Conservation (phyloP, 768 basidiomycete genomes). For the Lactarius psammicola region DNA sequence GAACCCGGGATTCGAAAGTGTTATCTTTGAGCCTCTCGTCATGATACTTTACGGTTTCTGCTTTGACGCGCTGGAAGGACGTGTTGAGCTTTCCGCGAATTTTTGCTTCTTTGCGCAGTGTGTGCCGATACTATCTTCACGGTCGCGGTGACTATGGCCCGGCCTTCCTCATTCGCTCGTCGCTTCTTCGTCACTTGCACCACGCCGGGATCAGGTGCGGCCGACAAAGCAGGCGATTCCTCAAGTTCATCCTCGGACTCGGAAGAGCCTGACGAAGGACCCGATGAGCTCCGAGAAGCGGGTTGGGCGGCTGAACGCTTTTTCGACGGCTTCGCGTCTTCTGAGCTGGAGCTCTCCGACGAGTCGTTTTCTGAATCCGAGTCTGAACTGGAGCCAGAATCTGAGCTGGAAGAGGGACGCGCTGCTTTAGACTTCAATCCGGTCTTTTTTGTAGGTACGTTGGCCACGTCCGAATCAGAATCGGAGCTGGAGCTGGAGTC, state of each 20-base stretch:
- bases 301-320: slow-evolving; percentile 12
- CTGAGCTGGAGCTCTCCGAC: slow-evolving; percentile 13
- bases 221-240: slow-evolving; percentile 2
- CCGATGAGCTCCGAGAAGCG: slow-evolving; percentile 16
- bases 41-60: slow-evolving; percentile 50
- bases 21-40: slow-evolving; percentile 63
- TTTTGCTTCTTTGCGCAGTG: slow-evolving; percentile 36
- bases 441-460: slow-evolving; percentile 5
- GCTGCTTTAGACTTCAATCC: slow-evolving; percentile 14
- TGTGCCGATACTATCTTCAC: slow-evolving; percentile 11
- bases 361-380: slow-evolving; percentile 32
- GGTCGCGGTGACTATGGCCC: slow-evolving; percentile 16
- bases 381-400: slow-evolving; percentile 33
- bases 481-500: slow-evolving; percentile 22
- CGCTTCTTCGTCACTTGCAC: slow-evolving; percentile 22
- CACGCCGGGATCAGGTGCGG: not conserved
- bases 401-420: slow-evolving; percentile 29
- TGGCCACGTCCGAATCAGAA: not conserved
- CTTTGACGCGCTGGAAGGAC: slow-evolving; percentile 80
- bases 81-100: slow-evolving; percentile 46
- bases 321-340: slow-evolving; percentile 11
- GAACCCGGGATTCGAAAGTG: slow-evolving; percentile 75
- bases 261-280: slow-evolving; percentile 30
- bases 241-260: slow-evolving; percentile 21
- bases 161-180: slow-evolving; percentile 21